Evolutionary conservation across 2,329 filamentous ascomycete genomes (phyloP).

Genomic region (Aspergillus terreus): DNA sequence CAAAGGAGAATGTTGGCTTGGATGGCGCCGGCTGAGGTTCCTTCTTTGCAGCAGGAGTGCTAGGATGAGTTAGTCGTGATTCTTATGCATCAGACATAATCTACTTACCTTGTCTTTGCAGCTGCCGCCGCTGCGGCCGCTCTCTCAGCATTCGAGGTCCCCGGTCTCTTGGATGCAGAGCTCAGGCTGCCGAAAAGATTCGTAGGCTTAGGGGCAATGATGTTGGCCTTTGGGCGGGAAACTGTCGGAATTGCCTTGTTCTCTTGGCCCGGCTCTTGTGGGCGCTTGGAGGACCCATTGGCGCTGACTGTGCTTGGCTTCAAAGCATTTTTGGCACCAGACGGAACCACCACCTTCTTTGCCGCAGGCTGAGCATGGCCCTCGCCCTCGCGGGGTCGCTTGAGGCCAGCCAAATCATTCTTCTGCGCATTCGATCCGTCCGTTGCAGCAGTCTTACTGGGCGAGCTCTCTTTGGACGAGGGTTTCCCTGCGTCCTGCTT

Average conservation of each 20-base stretch:
- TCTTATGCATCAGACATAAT: no score
- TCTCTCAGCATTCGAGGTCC: slow-evolving; percentile 48
- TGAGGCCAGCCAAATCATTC: slow-evolving; percentile 29
- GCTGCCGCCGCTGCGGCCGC: slow-evolving; percentile 36
- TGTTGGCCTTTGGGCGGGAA: slow-evolving; percentile 36
- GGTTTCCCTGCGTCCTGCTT: slow-evolving; percentile 37
- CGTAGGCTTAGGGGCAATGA: slow-evolving; percentile 41
- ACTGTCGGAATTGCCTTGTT: slow-evolving; percentile 28
- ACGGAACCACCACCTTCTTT: slow-evolving; percentile 37
- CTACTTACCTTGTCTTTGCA: slow-evolving; percentile 33
- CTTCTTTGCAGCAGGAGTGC: slow-evolving; percentile 32
- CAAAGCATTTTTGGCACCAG: slow-evolving; percentile 30
- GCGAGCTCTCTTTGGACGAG: slow-evolving; percentile 33
- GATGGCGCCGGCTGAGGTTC: slow-evolving; percentile 31
- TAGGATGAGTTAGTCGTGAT: slow-evolving; percentile 19
- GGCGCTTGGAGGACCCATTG: slow-evolving; percentile 26
- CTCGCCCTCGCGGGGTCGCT: slow-evolving; percentile 39
- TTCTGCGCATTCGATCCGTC: slow-evolving; percentile 14
- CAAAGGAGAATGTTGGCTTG: slow-evolving; percentile 46
- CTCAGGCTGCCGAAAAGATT: slow-evolving; percentile 45
- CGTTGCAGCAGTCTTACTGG: slow-evolving; percentile 18
- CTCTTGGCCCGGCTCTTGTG: slow-evolving; percentile 21
- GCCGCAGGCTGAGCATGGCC: slow-evolving; percentile 29
- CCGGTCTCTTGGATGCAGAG: slow-evolving; percentile 49
- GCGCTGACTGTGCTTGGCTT: slow-evolving; percentile 22